These are phyloP conservation scores for Myriosclerotinia duriaeana DNA, from an alignment of 2,329 filamentous ascomycete genomes.

Conservation along the genomic window DNA sequence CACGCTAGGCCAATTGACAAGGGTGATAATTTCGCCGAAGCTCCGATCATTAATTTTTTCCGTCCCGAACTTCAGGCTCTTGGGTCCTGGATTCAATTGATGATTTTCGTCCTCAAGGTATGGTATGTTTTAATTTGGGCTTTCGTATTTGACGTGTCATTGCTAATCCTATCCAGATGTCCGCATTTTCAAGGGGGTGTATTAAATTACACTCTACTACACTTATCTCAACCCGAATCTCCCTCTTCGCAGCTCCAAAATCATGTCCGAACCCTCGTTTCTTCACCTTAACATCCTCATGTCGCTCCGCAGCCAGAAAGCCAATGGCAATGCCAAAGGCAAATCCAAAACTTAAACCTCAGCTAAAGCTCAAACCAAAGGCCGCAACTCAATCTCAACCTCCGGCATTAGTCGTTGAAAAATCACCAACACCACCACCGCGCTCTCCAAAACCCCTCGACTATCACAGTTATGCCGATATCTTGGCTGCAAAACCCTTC, in stretches of 20 bases:
- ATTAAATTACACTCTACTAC: slow-evolving; percentile 32
- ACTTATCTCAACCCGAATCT: slow-evolving; percentile 24
- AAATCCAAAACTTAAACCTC: slow-evolving; percentile 21
- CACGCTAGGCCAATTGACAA: slow-evolving; percentile 20
- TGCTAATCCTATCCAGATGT: slow-evolving; percentile 38
- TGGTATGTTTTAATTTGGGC: slow-evolving; percentile 10
- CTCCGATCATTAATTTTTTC: slow-evolving; percentile 29
- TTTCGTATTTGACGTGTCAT: not conserved
- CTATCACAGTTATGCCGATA: slow-evolving; percentile 51
- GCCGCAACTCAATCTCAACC: slow-evolving; percentile 7
- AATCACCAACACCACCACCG: not conserved
- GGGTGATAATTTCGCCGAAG: slow-evolving; percentile 28
- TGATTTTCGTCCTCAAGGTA: slow-evolving; percentile 26
- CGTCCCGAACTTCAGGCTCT: slow-evolving; percentile 12
- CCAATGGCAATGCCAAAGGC: slow-evolving; percentile 3
- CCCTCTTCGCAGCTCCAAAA: slow-evolving; percentile 26
- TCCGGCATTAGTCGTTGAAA: not conserved
- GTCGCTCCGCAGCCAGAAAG: slow-evolving; percentile 30
- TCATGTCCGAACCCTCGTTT: slow-evolving; percentile 27
- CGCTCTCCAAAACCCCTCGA: slow-evolving; percentile 21
- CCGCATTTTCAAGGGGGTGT: slow-evolving; percentile 42
- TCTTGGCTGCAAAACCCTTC: slow-evolving; percentile 54
- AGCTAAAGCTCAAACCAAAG: slow-evolving; percentile 17
- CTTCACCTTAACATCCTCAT: slow-evolving; percentile 31
- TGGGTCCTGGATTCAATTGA: not conserved